These are phyloP conservation scores for Spathaspora hagerdaliae DNA, from an alignment of 805 yeast species.

Conservation along the genomic window DNA sequence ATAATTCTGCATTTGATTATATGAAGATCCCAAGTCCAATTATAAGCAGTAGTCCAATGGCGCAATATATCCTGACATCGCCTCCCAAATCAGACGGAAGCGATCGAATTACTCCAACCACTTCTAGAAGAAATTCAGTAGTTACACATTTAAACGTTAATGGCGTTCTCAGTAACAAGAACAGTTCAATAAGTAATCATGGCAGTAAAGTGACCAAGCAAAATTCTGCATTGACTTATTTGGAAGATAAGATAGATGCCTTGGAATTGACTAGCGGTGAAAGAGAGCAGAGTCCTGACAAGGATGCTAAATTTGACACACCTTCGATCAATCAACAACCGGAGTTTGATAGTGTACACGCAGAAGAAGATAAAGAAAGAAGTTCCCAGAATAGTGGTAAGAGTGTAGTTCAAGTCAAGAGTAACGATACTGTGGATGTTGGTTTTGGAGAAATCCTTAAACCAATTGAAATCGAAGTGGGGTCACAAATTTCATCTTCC, in stretches of 20 bases:
- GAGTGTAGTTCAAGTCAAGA: not conserved
- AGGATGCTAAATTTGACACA: slow-evolving; percentile 9
- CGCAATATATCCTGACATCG: slow-evolving; percentile 35
- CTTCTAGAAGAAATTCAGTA: slow-evolving; percentile 33
- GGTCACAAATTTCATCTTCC: not conserved
- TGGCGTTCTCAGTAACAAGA: slow-evolving; percentile 36
- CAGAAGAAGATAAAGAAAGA: not conserved
- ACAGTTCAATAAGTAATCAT: slow-evolving; percentile 4
- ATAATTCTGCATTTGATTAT: slow-evolving; percentile 24
- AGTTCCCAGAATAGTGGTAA: not conserved
- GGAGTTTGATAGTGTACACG: slow-evolving; percentile 16
- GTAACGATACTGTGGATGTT: not conserved
- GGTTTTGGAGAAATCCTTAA: not conserved
- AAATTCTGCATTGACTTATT: slow-evolving; percentile 36
- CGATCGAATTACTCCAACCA: slow-evolving; percentile 4
- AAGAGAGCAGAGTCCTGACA: not conserved
- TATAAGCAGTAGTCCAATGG: slow-evolving; percentile 20
- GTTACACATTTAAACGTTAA: slow-evolving; percentile 42
- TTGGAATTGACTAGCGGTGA: slow-evolving; percentile 29
- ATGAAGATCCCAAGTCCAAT: slow-evolving; percentile 30
- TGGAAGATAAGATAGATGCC: slow-evolving; percentile 42
- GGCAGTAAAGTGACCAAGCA: slow-evolving; percentile 19
- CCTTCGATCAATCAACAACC: slow-evolving; percentile 32
- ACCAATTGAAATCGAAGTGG: not conserved
- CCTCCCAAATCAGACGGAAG: slow-evolving; percentile 28